These are phyloP conservation scores for Ceratocystis variospora DNA, from an alignment of 2,329 filamentous ascomycete genomes.

Conservation along the genomic window DNA sequence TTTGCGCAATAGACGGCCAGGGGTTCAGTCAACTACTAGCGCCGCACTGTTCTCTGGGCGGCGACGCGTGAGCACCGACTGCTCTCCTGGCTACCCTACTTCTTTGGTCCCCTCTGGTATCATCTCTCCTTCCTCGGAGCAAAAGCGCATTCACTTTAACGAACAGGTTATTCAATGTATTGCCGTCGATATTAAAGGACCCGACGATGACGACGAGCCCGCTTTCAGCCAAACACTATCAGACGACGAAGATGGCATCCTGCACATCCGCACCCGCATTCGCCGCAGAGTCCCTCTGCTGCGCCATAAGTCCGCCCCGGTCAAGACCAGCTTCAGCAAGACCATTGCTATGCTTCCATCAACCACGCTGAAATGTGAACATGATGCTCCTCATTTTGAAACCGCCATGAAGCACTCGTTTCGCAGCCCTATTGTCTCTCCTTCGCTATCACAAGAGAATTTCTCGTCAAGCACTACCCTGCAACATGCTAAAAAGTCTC, in stretches of 20 bases:
- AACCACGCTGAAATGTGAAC: slow-evolving; percentile 73
- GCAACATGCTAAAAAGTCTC: slow-evolving; percentile 46
- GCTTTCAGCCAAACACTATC: not conserved
- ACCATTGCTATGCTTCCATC: slow-evolving; percentile 80
- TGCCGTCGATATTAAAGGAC: slow-evolving; percentile 74
- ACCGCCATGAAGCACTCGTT: slow-evolving; percentile 48
- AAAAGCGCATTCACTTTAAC: slow-evolving; percentile 90
- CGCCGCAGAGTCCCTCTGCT: slow-evolving; percentile 39
- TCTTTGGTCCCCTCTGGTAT: slow-evolving; percentile 60
- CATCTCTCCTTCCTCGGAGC: slow-evolving; percentile 47
- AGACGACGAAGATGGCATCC: slow-evolving; percentile 57
- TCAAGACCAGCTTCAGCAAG: slow-evolving; percentile 49
- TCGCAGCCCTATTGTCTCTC: slow-evolving; percentile 44
- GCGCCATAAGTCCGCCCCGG: slow-evolving; percentile 29
- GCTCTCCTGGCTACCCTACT: slow-evolving; percentile 23
- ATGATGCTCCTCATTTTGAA: slow-evolving; percentile 58
- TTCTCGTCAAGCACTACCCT: slow-evolving; percentile 45
- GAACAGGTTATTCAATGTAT: slow-evolving; percentile 94
- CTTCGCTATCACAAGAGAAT: slow-evolving; percentile 62
- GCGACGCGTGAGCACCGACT: slow-evolving; percentile 23
- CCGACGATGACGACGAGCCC: slow-evolving; percentile 43
- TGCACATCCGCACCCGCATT: slow-evolving; percentile 56
- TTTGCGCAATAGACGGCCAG: slow-evolving; percentile 36
- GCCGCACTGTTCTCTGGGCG: slow-evolving; percentile 52
- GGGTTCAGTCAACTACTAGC: slow-evolving; percentile 32